A percentile compares a stretch with the other conserved stretches of the same genome.
These are phyloP conservation scores for Neurospora cerealis DNA, from an alignment of 495 filamentous ascomycete species.

Conservation along the genomic window DNA sequence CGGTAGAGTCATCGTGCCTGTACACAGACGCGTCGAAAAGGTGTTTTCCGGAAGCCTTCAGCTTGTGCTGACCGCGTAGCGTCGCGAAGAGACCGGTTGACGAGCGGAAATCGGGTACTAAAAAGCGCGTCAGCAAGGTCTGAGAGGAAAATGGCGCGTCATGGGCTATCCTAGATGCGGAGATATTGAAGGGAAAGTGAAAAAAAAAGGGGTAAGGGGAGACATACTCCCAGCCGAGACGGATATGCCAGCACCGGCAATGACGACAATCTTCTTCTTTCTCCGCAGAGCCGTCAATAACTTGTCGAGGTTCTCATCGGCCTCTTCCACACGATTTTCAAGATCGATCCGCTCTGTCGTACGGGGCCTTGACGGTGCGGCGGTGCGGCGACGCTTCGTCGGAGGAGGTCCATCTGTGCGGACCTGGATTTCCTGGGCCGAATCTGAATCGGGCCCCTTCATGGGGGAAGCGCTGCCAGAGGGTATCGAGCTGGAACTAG, in stretches of 20 bases:
- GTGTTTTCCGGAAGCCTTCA: constrained; percentile 89
- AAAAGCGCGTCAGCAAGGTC: constrained; percentile 15
- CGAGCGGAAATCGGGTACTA: constrained; percentile 96
- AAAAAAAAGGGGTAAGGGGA: constrained; percentile 2
- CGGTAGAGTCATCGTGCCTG: constrained; percentile 75
- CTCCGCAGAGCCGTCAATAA: constrained; percentile 70
- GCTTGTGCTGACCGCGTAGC: constrained; percentile 71
- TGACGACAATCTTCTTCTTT: constrained; percentile 91
- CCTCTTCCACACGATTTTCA: constrained; percentile 36
- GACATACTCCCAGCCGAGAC: constrained; percentile 88
- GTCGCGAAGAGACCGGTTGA: constrained; percentile 77
- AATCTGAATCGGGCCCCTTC: constrained; percentile 23
- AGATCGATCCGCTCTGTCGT: constrained; percentile 71
- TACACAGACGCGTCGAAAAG: constrained; percentile 97
- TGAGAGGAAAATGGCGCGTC: background rate
- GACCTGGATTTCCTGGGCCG: constrained; percentile 31
- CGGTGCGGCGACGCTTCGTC: constrained; percentile 61
- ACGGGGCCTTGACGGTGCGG: constrained; percentile 55
- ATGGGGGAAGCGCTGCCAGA: constrained; percentile 35
- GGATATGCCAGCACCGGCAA: constrained; percentile 94
- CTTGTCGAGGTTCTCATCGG: constrained; percentile 46
- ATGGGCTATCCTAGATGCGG: background rate
- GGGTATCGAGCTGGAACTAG: constrained; percentile 20
- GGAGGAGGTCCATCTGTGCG: constrained; percentile 57
- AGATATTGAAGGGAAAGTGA: background rate